These are phyloP conservation scores for Codiaeum variegatum DNA, from an alignment of 441 rosid genomes.

Conservation along the genomic window DNA sequence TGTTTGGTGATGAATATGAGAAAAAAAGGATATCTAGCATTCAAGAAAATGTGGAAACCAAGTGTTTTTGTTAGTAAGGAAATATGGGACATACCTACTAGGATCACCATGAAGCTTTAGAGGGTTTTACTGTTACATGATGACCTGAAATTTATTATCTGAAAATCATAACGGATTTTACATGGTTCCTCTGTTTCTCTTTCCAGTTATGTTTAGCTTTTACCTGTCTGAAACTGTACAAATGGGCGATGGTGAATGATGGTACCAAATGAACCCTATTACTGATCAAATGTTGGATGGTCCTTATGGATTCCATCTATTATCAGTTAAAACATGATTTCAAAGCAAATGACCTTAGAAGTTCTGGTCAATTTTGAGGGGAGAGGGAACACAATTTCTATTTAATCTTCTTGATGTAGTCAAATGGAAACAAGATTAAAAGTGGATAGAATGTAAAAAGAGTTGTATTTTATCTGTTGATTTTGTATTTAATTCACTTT, in stretches of 20 bases:
- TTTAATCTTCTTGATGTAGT: too few species aligned
- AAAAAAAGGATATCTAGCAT: neutral
- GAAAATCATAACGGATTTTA: neutral
- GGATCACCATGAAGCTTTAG: too few species aligned
- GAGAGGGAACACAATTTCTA: neutral
- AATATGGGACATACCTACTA: neutral
- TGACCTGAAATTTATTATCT: neutral
- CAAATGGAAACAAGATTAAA: neutral
- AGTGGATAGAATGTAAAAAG: neutral
- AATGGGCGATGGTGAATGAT: neutral
- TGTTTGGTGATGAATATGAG: neutral
- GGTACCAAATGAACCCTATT: neutral
- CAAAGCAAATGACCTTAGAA: neutral
- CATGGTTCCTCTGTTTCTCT: too few species aligned
- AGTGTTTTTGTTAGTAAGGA: neutral
- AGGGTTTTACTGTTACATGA: too few species aligned
- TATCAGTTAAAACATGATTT: neutral
- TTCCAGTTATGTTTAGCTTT: too few species aligned
- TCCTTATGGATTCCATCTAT: neutral
- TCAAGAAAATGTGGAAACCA: neutral
- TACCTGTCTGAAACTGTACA: too few species aligned
- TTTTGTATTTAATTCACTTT: neutral
- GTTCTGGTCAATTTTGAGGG: neutral
- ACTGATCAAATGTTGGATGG: neutral
- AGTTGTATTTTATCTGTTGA: neutral